Evolutionary conservation across 108 stramenopile species (phyloP).

Genomic region (Epipyxis sp.): DNA sequence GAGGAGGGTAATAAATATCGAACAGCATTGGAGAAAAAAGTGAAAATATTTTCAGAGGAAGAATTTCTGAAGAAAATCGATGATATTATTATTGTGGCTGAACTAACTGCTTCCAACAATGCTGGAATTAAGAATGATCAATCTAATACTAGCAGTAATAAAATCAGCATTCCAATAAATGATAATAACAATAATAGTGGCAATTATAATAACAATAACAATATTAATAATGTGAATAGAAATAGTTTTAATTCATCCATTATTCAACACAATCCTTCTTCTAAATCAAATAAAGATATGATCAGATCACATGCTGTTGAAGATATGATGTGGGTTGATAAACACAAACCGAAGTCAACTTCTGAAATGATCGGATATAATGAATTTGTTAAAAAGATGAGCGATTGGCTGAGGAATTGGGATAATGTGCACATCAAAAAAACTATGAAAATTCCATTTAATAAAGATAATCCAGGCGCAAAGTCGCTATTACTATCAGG

Average conservation of each 20-base stretch:
- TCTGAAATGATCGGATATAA: constrained; percentile 37
- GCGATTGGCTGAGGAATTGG: constrained; percentile 70
- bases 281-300: no score
- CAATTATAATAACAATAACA: no score
- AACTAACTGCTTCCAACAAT: not conserved
- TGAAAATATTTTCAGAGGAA: constrained; percentile 38
- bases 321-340: constrained; percentile 73
- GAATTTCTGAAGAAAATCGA: constrained; percentile 27
- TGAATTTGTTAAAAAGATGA: constrained; percentile 38
- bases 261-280: no score
- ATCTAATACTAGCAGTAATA: not conserved
- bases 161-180: no score
- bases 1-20: constrained; percentile 73
- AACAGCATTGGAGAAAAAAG: constrained; percentile 58
- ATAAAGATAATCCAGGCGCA: constrained; percentile 59
- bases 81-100: not conserved
- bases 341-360: constrained; percentile 68
- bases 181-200: no score
- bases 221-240: no score
- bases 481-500: constrained; percentile 90
- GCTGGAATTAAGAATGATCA: not conserved
- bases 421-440: constrained; percentile 52
- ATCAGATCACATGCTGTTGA: not conserved
- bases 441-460: not conserved
- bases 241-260: no score